Evolutionary conservation across 192 early-diverging fungal species (phyloP), one percentile per base, ranked within the genome.

Genomic region (Obelidium mucronatum): DNA sequence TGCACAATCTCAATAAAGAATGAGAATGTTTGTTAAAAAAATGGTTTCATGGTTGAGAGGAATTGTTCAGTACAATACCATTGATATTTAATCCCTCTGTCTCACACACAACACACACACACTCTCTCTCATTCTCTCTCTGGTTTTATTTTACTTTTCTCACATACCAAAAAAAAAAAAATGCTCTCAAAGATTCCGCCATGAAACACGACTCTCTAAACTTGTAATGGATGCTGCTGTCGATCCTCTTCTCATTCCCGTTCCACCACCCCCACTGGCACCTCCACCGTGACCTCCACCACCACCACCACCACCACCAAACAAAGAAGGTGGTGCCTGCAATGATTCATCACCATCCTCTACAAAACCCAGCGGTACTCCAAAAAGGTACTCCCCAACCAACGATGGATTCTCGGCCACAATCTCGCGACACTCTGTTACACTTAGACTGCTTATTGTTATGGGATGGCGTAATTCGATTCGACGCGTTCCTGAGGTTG

Each of bases 361-460:
- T 2, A 74, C 39, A 62, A 62, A 42, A 1, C 72, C 72, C 8
- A 74, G 40, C 40, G 72, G 72, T 1, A 74, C 72, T 22, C 72
- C 72, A 63, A 74, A 74, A 11, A 74, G 42, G 4, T 26, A 56
- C 1, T 60, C 72, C 30, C 72, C 60, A 15, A 59, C 40, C n/a
- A 63, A 40, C 3, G 35, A 40, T 17, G 72, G 72, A 13, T 30
- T 36, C 2, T 60, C 59, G 4, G 59, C 15, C 6, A 51, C 72
- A 60, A 74, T 42, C 4, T 22, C 40, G 5, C 72, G 72, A 39
- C 72, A 74, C 42, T 74, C 42, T 13, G 36, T 36, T n/a, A 74
- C 37, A 30, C 60, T 40, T n/a, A 74, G 36, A 24, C 33, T 19
- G 42, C 59, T 62, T 4, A 74, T 37, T 11, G 59, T 74, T 19